phyloP scores from a whole-genome alignment of 768 basidiomycete species.

The Boletus rufocinnamomeus region DNA sequence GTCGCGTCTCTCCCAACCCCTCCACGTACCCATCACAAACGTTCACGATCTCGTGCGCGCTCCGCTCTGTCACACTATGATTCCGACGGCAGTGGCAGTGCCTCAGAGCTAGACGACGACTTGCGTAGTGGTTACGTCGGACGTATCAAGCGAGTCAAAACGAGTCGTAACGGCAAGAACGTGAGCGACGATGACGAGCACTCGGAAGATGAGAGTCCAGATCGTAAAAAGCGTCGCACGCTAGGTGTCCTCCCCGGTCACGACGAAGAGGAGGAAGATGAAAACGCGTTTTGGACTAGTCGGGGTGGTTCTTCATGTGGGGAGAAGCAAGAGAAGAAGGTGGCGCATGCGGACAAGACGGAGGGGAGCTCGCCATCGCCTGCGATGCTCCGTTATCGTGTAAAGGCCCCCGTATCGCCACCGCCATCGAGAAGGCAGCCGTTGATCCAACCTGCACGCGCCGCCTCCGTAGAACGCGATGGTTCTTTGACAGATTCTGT shows the following conservation, averaged over 20 bases:
- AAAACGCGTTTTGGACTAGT: constrained; percentile 37
- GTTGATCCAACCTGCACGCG: constrained; percentile 29
- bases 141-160: constrained; percentile 20
- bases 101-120: constrained; percentile 36
- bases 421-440: constrained; percentile 62
- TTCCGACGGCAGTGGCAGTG: constrained; percentile 38
- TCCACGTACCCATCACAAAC: constrained; percentile 57
- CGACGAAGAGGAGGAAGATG: constrained; percentile 57
- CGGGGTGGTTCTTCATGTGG: constrained; percentile 18
- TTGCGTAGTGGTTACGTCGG: constrained; percentile 12
- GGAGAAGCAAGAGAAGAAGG: constrained; percentile 9
- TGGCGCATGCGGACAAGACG: constrained; percentile 10
- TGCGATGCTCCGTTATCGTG: constrained; percentile 36
- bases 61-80: constrained; percentile 51
- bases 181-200: constrained; percentile 22
- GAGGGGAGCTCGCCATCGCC: constrained; percentile 36
- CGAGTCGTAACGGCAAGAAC: constrained; percentile 15
- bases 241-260: constrained; percentile 37
- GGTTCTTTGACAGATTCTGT: constrained; percentile 11
- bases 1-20: constrained; percentile 67
- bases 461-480: constrained; percentile 27
- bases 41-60: constrained; percentile 42
- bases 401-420: constrained; percentile 57
- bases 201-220: constrained; percentile 19
- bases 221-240: constrained; percentile 43